Evolutionary conservation across 2,329 filamentous ascomycete species (phyloP).

Genomic region (Hysterium pulicare): DNA sequence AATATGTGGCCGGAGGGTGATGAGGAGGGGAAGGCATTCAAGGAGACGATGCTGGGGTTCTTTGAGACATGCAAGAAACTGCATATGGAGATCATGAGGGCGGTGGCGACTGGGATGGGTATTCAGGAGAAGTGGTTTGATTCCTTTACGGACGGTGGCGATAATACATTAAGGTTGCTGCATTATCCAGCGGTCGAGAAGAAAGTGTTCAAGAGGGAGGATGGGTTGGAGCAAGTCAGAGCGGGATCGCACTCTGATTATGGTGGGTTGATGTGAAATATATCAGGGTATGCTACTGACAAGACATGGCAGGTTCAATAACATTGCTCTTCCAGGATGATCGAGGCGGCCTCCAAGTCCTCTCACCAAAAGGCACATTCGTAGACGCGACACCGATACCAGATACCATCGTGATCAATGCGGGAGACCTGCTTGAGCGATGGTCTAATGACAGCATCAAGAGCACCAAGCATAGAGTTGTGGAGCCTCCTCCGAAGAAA

Average conservation of each 20-base stretch:
- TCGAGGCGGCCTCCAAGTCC: constrained; percentile 58
- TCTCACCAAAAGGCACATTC: constrained; percentile 71
- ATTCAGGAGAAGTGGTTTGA: constrained; percentile 74
- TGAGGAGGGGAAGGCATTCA: constrained; percentile 59
- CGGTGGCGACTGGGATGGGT: constrained; percentile 78
- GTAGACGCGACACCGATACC: constrained; percentile 80
- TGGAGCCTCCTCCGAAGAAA: constrained; percentile 65
- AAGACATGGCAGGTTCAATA: constrained; percentile 30
- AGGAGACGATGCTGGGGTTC: constrained; percentile 70
- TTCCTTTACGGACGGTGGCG: constrained; percentile 58
- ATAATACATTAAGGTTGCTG: constrained; percentile 60
- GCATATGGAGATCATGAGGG: constrained; percentile 76
- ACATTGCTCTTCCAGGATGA: constrained; percentile 50
- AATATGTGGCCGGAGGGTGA: constrained; percentile 73
- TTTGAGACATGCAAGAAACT: constrained; percentile 70
- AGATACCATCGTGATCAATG: constrained; percentile 82
- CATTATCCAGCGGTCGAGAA: constrained; percentile 71
- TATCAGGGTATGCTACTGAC: not conserved
- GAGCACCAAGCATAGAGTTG: constrained; percentile 84
- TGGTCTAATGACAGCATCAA: constrained; percentile 93
- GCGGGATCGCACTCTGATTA: constrained; percentile 76
- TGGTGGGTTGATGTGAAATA: constrained; percentile 28
- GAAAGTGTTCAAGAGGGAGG: constrained; percentile 63
- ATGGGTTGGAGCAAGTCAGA: constrained; percentile 68
- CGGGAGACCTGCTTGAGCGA: constrained; percentile 77